Evolutionary conservation across 495 filamentous ascomycete genomes (phyloP), one percentile per base, ranked within the genome.

Genomic region (Evernia prunastri): DNA sequence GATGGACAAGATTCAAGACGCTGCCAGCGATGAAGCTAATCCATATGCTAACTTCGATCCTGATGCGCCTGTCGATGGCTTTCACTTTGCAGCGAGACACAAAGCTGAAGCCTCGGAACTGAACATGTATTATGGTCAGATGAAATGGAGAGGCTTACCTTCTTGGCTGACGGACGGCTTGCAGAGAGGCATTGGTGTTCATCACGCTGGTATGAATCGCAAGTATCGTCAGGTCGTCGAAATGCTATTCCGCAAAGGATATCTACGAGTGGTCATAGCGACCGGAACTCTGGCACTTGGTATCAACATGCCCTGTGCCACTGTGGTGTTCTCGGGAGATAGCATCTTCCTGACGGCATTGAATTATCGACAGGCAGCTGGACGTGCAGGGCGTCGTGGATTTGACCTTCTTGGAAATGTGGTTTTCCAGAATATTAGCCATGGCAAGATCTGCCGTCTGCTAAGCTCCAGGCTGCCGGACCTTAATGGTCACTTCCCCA

Each of bases 221-320:
- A 81, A 84, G 61, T 92, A 91, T 69, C 82, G 89, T 56, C 86
- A 91, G 66, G 73, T 81, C 42, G 85, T 87, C 18, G 87, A 89
- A 69, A 86, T 88, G 68, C 75, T 91, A 0, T 92, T 92, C 72
- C 81, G 89, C 17, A 88, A 84, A 69, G 87, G 89, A 1, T 91
- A 77, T 65, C 75, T 91, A 13, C 78, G 84, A 7, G 85, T 89
- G n/a, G 83, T 91, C 13, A 81, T 92, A 53, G 89, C 89, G 0
- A 92, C 89, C 15, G 89, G 89, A 0, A 91, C 88, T 0, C 77
- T 92, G 17, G 84, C 84, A 40, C 75, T 92, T 29, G 89, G 89
- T 72, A 89, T 92, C 74, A 92, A 92, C 64, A 92, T 91, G 89
- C 89, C 89, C 27, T 91, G 89, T 69, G 88, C 88, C 67, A 92